These are phyloP conservation scores for Rhipidocladum racemiflorum DNA, from an alignment of 176 grass and related monocot species.

Conservation along the genomic window DNA sequence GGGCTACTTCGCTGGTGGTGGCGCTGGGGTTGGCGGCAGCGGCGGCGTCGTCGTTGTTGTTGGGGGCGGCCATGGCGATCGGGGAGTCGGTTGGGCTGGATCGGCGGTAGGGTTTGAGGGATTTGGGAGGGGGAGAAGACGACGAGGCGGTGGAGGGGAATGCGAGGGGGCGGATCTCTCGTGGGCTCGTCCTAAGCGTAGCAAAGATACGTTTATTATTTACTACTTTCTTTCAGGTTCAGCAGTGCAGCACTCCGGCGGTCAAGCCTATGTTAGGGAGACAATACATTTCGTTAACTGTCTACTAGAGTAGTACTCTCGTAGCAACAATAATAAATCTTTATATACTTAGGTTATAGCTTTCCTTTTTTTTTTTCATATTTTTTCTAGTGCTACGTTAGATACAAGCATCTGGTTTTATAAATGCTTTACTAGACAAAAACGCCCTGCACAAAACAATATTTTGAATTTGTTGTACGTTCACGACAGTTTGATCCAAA, in stretches of 20 bases:
- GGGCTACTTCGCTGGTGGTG: background rate
- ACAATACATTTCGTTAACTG: background rate
- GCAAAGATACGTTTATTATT: background rate
- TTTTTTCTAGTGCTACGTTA: background rate
- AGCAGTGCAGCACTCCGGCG: no score
- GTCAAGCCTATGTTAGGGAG: background rate
- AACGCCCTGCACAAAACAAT: background rate
- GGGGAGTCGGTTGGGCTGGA: constrained; percentile 25
- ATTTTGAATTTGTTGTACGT: background rate
- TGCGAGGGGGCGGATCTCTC: constrained; percentile 38
- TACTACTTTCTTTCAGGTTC: background rate
- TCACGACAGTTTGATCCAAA: background rate
- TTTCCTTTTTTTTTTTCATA: background rate
- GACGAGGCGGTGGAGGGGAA: constrained; percentile 19
- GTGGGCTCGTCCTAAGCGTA: constrained; percentile 20
- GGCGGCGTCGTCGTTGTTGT: constrained; percentile 22
- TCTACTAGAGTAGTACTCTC: no score
- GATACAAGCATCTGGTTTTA: background rate
- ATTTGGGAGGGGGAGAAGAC: constrained; percentile 25
- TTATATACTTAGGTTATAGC: background rate
- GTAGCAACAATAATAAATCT: background rate
- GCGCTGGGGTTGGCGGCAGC: constrained; percentile 10
- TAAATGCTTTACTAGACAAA: background rate
- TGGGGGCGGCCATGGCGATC: constrained; percentile 55
- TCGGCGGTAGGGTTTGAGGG: constrained; percentile 50